phyloP scores from a whole-genome alignment of 2,329 filamentous ascomycete species.

The Aspergillus carbonarius region DNA sequence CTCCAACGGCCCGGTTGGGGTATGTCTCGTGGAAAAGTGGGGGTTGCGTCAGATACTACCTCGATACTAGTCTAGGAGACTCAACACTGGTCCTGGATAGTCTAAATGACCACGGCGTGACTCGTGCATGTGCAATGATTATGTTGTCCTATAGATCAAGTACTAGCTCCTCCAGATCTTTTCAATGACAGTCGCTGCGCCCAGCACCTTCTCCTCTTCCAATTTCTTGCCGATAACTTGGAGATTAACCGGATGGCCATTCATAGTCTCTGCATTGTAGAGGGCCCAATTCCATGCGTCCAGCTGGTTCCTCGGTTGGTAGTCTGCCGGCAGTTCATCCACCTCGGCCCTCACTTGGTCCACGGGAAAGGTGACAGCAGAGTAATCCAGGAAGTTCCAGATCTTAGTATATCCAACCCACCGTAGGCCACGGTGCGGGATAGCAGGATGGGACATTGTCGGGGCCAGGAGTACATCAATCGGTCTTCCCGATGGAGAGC shows the following conservation, averaged over 20 bases:
- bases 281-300: conserved; percentile 55
- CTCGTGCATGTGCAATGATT: too few relatives aligned
- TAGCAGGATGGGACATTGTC: conserved; percentile 60
- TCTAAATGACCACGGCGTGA: too few relatives aligned
- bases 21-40: neutral
- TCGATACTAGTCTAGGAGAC: too few relatives aligned
- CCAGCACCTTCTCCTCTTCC: conserved; percentile 58
- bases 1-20: neutral
- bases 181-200: conserved; percentile 37
- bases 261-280: conserved; percentile 45
- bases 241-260: conserved; percentile 52
- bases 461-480: conserved; percentile 61
- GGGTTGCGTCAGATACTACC: neutral
- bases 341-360: conserved; percentile 47
- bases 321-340: conserved; percentile 38
- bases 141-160: neutral
- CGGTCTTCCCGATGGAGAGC: conserved; percentile 45
- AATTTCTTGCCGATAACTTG: conserved; percentile 54
- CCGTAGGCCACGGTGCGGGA: conserved; percentile 43
- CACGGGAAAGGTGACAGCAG: conserved; percentile 57
- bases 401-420: conserved; percentile 62
- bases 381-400: conserved; percentile 64
- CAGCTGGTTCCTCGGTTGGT: conserved; percentile 50
- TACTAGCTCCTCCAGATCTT: conserved; percentile 21
- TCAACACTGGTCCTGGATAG: neutral